Conservation (phyloP, 1,284 basidiomycete genomes). For the Ustilago nuda region DNA sequence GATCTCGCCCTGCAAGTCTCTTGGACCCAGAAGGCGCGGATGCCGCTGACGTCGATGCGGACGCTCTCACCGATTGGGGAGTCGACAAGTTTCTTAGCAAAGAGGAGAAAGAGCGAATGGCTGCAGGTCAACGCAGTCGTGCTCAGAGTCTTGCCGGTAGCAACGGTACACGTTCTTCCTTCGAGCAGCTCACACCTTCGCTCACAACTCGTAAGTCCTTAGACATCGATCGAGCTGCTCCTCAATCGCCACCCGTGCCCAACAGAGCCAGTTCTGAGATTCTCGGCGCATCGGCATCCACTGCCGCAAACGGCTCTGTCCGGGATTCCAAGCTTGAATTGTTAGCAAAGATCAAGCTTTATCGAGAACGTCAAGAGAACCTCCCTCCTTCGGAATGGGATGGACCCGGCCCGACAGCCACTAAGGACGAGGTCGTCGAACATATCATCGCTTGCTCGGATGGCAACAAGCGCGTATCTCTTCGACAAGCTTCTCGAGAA, state of each 20-base stretch:
- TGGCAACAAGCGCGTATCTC: conserved; percentile 22
- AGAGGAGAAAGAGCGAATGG: conserved; percentile 50
- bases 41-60: conserved; percentile 25
- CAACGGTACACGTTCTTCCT: conserved; percentile 17
- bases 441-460: conserved; percentile 43
- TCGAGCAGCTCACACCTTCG: conserved; percentile 15
- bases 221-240: conserved; percentile 14
- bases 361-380: conserved; percentile 61
- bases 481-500: conserved; percentile 29
- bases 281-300: conserved; percentile 6
- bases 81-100: conserved; percentile 62
- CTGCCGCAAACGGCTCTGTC: not conserved
- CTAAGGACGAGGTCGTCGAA: conserved; percentile 47
- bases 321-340: conserved; percentile 44
- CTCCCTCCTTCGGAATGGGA: conserved; percentile 55
- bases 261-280: conserved; percentile 41
- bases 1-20: conserved; percentile 29
- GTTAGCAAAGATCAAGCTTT: conserved; percentile 61
- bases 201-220: conserved; percentile 16
- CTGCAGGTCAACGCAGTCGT: conserved; percentile 37
- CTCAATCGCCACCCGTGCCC: not conserved
- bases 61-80: conserved; percentile 57
- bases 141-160: conserved; percentile 46
- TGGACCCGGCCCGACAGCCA: conserved; percentile 49
- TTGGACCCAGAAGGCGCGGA: conserved; percentile 12